Conservation (phyloP, 1,139 yeast species). For the Debaryomycetaceae sp. region DNA sequence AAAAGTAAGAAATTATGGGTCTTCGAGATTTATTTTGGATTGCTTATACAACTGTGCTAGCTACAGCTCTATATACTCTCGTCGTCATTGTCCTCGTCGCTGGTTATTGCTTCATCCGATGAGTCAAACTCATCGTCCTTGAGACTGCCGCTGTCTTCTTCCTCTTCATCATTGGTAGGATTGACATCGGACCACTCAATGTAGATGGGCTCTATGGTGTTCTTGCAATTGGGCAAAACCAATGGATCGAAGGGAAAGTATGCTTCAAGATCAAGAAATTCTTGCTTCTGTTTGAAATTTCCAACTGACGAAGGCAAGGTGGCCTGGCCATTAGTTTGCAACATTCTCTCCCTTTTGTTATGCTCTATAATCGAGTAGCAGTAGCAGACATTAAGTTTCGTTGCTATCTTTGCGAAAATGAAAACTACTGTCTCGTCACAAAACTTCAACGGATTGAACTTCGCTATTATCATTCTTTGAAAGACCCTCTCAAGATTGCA, state of each 20-base stretch:
- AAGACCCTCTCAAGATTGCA: slow-evolving; percentile 80
- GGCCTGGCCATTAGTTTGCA: slow-evolving; percentile 28
- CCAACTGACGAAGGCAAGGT: slow-evolving; percentile 31
- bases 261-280: slow-evolving; percentile 82
- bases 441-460: slow-evolving; percentile 88
- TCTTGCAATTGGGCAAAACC: slow-evolving; percentile 61
- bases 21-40: not conserved
- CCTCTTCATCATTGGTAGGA: slow-evolving; percentile 52
- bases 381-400: slow-evolving; percentile 84
- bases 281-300: slow-evolving; percentile 58
- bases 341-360: slow-evolving; percentile 66
- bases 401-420: slow-evolving; percentile 91
- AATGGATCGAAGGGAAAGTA: slow-evolving; percentile 96
- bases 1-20: not conserved
- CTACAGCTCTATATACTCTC: not conserved
- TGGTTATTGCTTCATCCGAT: slow-evolving; percentile 25
- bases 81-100: slow-evolving; percentile 7
- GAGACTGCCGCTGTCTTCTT: slow-evolving; percentile 47
- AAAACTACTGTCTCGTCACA: slow-evolving; percentile 92
- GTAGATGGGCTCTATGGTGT: slow-evolving; percentile 50
- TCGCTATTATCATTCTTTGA: slow-evolving; percentile 80
- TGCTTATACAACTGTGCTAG: not conserved
- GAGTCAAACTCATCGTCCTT: slow-evolving; percentile 29
- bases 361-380: slow-evolving; percentile 92
- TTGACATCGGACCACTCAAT: slow-evolving; percentile 72